Conservation (phyloP, 805 yeast species). For the Novakomyces olei region DNA sequence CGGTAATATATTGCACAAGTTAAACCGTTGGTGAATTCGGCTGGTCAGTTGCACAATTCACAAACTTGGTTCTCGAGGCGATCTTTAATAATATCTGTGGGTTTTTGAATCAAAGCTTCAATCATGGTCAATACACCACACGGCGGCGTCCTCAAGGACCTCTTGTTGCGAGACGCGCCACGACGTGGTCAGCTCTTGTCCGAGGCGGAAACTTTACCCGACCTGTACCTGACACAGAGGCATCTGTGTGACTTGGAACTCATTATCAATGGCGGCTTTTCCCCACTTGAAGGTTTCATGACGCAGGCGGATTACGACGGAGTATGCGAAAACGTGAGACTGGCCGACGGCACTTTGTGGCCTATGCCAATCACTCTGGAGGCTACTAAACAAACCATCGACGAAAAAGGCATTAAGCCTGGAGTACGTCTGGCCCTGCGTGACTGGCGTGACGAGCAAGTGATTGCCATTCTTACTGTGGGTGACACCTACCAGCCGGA, state of each 20-base stretch:
- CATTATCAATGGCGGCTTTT: slow-evolving; percentile 82
- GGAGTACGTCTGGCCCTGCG: slow-evolving; percentile 50
- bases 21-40: too few relatives aligned
- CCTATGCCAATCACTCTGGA: slow-evolving; percentile 85
- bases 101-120: too few relatives aligned
- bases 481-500: slow-evolving; percentile 64
- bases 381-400: slow-evolving; percentile 31
- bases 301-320: slow-evolving; percentile 43
- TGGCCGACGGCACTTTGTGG: slow-evolving; percentile 62
- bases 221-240: slow-evolving; percentile 45
- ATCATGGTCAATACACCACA: slow-evolving; percentile 43
- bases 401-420: slow-evolving; percentile 18
- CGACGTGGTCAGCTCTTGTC: slow-evolving; percentile 31
- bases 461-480: slow-evolving; percentile 51
- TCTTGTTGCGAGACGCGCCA: slow-evolving; percentile 56
- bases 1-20: too few relatives aligned
- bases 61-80: too few relatives aligned
- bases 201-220: slow-evolving; percentile 31
- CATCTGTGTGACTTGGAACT: slow-evolving; percentile 86
- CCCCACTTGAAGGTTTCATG: slow-evolving; percentile 60
- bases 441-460: slow-evolving; percentile 56
- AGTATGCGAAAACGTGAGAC: slow-evolving; percentile 45
- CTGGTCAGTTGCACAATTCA: too few relatives aligned
- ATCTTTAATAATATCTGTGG: too few relatives aligned
- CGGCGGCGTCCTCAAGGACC: slow-evolving; percentile 59